A percentile compares a stretch with the other conserved stretches of the same genome.
Conservation (phyloP, 2,329 filamentous ascomycete species). For the Boeremia lycopersici region DNA sequence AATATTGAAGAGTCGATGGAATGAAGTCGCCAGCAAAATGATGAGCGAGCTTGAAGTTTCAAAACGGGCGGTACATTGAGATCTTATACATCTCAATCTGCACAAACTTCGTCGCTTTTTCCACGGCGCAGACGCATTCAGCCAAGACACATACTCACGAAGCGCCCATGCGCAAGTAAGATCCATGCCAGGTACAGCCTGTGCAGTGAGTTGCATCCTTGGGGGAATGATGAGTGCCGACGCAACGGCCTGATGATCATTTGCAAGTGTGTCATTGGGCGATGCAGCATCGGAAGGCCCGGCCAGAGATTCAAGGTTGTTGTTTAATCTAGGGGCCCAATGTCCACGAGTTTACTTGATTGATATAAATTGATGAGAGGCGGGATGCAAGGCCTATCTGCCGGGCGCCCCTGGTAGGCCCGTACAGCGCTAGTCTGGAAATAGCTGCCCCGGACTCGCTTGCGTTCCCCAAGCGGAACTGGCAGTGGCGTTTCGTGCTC, state of each 20-base stretch:
- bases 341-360: constrained; percentile 32
- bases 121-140: constrained; percentile 1
- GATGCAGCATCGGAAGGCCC: constrained; percentile 21
- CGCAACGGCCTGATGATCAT: constrained; percentile 35
- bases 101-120: constrained; percentile 22
- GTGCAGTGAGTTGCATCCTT: constrained; percentile 10
- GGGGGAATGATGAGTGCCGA: constrained; percentile 3
- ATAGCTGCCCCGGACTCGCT: constrained; percentile 32
- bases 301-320: constrained; percentile 33
- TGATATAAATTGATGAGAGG: constrained; percentile 47
- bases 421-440: constrained; percentile 19
- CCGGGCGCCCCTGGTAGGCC: constrained; percentile 27
- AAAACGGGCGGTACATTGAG: constrained; percentile 25
- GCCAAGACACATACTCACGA: constrained; percentile 9
- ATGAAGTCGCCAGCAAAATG: constrained; percentile 27
- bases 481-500: constrained; percentile 13
- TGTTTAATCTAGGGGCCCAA: constrained; percentile 40
- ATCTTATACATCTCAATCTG: constrained; percentile 41
- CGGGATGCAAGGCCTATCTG: constrained; percentile 37
- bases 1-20: constrained; percentile 19
- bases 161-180: background rate
- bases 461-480: constrained; percentile 21
- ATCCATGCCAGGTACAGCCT: constrained; percentile 14
- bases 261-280: constrained; percentile 31
- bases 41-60: constrained; percentile 24